phyloP scores from a whole-genome alignment of 78 protist genomes.

The Cyanophora paradoxa region DNA sequence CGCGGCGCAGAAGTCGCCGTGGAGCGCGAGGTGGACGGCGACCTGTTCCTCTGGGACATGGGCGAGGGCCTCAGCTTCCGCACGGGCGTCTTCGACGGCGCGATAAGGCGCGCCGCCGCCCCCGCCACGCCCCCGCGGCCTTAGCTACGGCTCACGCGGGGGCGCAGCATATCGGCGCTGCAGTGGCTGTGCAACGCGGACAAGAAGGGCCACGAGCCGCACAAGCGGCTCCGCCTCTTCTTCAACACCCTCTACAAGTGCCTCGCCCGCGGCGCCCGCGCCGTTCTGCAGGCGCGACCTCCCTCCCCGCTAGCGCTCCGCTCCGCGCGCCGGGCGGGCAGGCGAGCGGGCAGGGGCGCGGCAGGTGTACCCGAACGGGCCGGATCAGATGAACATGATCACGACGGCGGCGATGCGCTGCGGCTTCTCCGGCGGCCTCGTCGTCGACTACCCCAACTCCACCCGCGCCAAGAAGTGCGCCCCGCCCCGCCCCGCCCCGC shows the following conservation, averaged over 20 bases:
- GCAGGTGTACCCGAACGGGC: slow-evolving; percentile 86
- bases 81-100: slow-evolving; percentile 76
- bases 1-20: not conserved
- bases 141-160: no score
- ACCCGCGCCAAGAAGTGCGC: slow-evolving; percentile 85
- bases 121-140: no score
- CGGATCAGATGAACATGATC: slow-evolving; percentile 75
- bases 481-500: not conserved
- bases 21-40: slow-evolving; percentile 48
- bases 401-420: slow-evolving; percentile 65
- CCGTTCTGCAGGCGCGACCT: slow-evolving; percentile 7
- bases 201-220: slow-evolving; percentile 60
- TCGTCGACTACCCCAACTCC: slow-evolving; percentile 91
- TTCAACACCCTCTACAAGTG: slow-evolving; percentile 72
- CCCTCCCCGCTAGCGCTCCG: slow-evolving; percentile 1
- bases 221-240: slow-evolving; percentile 63
- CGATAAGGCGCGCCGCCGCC: no score
- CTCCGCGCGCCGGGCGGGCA: slow-evolving; percentile 37
- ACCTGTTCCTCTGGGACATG: slow-evolving; percentile 71
- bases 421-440: slow-evolving; percentile 92
- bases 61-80: slow-evolving; percentile 83
- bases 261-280: slow-evolving; percentile 54
- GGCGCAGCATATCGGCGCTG: slow-evolving; percentile 81
- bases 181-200: slow-evolving; percentile 95
- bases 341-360: no score